phyloP scores from a whole-genome alignment of 345 rosid genomes.

The Syzygium oleosum region DNA sequence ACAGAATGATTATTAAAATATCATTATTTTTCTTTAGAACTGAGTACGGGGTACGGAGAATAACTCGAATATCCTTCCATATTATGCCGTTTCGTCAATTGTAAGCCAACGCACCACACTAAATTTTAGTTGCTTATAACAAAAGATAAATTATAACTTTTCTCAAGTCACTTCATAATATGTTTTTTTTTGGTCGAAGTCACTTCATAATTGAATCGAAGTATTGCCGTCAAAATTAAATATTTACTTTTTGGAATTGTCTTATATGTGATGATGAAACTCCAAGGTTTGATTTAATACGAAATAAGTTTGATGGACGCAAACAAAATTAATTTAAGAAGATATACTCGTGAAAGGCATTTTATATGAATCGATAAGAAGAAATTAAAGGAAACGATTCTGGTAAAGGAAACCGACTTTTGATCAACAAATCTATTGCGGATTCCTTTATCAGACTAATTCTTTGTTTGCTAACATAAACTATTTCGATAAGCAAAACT shows the following conservation, averaged over 20 bases:
- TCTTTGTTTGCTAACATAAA: background rate
- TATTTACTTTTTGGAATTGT: background rate
- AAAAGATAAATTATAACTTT: no score
- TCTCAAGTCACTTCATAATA: no score
- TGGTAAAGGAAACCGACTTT: background rate
- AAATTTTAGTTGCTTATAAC: no score
- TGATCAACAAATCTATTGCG: background rate
- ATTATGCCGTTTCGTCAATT: no score
- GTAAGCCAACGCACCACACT: no score
- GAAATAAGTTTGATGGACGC: background rate
- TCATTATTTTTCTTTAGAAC: no score
- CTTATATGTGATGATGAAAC: background rate
- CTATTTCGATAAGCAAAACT: background rate
- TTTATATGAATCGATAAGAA: no score
- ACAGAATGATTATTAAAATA: no score
- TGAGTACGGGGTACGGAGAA: no score
- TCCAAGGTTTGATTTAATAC: background rate
- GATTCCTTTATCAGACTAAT: no score
- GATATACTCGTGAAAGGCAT: background rate
- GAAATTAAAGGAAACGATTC: background rate
- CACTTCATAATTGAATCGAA: background rate
- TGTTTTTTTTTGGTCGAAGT: no score
- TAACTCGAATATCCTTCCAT: no score
- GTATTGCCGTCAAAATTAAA: background rate
- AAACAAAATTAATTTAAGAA: background rate